Conservation (phyloP, 1,284 basidiomycete species). For the Tylopilus sp. region DNA sequence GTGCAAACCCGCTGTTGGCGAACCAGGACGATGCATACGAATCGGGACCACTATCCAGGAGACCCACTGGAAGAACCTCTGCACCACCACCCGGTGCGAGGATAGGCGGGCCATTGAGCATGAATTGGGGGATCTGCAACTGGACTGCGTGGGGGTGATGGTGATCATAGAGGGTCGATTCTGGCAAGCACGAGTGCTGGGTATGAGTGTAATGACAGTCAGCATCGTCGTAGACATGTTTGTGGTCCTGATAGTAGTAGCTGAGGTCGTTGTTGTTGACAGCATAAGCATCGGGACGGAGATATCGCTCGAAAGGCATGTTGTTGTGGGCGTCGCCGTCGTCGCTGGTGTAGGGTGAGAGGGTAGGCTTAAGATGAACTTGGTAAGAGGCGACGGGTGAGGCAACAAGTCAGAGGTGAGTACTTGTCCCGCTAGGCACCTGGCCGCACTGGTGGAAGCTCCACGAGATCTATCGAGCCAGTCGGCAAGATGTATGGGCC, state of each 20-base stretch:
- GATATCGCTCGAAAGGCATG: slow-evolving; percentile 41
- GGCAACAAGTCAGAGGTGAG: neutral
- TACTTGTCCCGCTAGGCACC: too few species aligned
- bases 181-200: slow-evolving; percentile 5
- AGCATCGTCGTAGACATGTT: slow-evolving; percentile 9
- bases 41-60: slow-evolving; percentile 34
- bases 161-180: slow-evolving; percentile 16
- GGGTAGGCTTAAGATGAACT: neutral
- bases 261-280: slow-evolving; percentile 3
- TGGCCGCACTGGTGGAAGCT: neutral
- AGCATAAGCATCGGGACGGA: slow-evolving; percentile 21
- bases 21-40: slow-evolving; percentile 45
- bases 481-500: slow-evolving; percentile 10
- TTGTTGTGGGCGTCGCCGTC: slow-evolving; percentile 17
- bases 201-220: slow-evolving; percentile 7
- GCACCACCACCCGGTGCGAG: slow-evolving; percentile 68
- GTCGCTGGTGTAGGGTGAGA: slow-evolving; percentile 5
- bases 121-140: slow-evolving; percentile 62
- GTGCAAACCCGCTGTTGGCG: slow-evolving; percentile 42
- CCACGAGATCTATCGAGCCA: neutral
- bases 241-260: slow-evolving; percentile 19
- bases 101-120: slow-evolving; percentile 50
- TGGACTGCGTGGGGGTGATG: slow-evolving; percentile 38
- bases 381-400: neutral
- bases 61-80: slow-evolving; percentile 53